Percentiles rank a stretch among this genome's conserved stretches.
Conservation (phyloP, 2,329 filamentous ascomycete species). For the Beauveria caledonica region DNA sequence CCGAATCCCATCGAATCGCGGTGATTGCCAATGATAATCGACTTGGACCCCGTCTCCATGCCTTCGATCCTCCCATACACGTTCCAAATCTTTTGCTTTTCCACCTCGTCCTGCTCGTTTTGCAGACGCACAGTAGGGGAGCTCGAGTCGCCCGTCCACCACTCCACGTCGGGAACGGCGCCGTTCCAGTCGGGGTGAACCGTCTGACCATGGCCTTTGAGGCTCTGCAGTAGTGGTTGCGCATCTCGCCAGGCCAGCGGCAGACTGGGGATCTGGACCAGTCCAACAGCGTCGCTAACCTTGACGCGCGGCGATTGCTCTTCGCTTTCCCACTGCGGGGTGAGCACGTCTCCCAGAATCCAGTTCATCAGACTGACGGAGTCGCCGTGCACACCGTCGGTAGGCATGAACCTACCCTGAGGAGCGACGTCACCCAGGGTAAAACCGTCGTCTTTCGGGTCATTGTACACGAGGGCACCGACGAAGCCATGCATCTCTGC, state of each 20-base stretch:
- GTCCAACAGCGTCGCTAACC: conserved; percentile 59
- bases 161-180: conserved; percentile 68
- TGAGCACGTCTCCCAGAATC: conserved; percentile 85
- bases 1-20: conserved; percentile 91
- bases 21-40: conserved; percentile 85
- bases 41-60: conserved; percentile 75
- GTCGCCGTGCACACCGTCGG: conserved; percentile 74
- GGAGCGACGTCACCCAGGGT: conserved; percentile 64
- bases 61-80: conserved; percentile 77
- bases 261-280: conserved; percentile 80
- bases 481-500: conserved; percentile 79
- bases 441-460: conserved; percentile 80
- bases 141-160: conserved; percentile 73
- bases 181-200: conserved; percentile 67
- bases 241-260: conserved; percentile 88
- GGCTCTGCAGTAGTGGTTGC: conserved; percentile 63
- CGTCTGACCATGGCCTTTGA: conserved; percentile 65
- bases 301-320: conserved; percentile 57
- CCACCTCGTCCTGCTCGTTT: conserved; percentile 79
- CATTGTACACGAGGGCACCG: conserved; percentile 87
- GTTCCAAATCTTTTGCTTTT: conserved; percentile 84
- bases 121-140: conserved; percentile 73
- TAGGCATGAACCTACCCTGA: conserved; percentile 69
- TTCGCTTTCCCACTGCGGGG: conserved; percentile 74
- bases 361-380: conserved; percentile 73